Evolutionary conservation across 139 green algal genomes (phyloP), one percentile per base, ranked within the genome.

Genomic region (Desmodesmus armatus): DNA sequence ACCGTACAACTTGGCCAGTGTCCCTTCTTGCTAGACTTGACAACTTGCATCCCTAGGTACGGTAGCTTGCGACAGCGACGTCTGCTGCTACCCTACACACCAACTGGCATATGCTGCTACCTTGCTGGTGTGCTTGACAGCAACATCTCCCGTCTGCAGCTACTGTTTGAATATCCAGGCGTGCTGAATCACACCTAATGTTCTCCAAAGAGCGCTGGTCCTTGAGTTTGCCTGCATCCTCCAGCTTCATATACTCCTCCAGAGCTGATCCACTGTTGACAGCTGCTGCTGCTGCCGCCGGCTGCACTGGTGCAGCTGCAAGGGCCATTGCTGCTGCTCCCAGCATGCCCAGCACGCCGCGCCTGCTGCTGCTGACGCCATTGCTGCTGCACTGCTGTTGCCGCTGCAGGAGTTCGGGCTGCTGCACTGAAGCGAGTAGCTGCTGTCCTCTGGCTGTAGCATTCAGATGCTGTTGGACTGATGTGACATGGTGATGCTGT

Each of bases 231-330:
- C 85, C 82, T 51, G 83, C 78, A 27, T 65, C 79, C 58, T 93
- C 89, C 29, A 91, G 85, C 25, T 85, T 76, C 11, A 80, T 67
- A 70, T 93, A 91, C 66, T 92, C 87, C 74, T 87, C 82, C 13
- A 82, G 71, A 21, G 82, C 71, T 21, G 55, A n/a, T 21, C 27
- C 41, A 21, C 80, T 86, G 66, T 31, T 86, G 31, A 69, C 67
- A 19, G 80, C 67, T 37, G 67, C 27, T 15, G 78, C 33, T 13
- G 80, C 47, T 29, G 78, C 78, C 40, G 63, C 31, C 19, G 25
- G 35, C 4, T 35, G 76, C 40, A 39, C 55, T 39, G 55, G 35
- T 27, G 62, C 53, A 31, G 55, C 76, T 60, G 76, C 76, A 5
- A 44, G 35, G 15, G 60, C 13, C 11, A 33, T 33, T 43, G 35